Base-by-base conservation (phyloP, 2,329 filamentous ascomycete species). In the Calonectria hawksworthii region DNA sequence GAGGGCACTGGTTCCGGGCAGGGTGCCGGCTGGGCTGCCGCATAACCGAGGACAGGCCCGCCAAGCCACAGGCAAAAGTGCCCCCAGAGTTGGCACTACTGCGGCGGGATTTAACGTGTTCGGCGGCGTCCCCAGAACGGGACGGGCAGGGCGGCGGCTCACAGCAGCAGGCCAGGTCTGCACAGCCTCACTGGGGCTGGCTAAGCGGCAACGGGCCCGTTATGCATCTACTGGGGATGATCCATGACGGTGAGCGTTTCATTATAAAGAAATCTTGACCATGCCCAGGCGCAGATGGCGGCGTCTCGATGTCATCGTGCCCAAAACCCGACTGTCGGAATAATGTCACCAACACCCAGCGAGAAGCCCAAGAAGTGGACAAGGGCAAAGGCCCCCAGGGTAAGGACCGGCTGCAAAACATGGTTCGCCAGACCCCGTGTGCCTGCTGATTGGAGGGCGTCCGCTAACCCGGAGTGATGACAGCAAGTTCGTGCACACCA, bases 401-500 rank as follows among this genome's bases (percentile, higher is more conserved):
- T 74, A 36, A 71, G 72, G 51, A 74, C 72, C 28, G 72, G 72
- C 26, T 74, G 72, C 47, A 70, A 71, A 56, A 74, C 72, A 44
- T 74, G 72, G 72, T 74, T 68, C 36, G 72, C 54, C 52, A 32
- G 10, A 26, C 38, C 50, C 51, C 26, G 28, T 44, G 38, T 50
- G n/a, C 50, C n/a, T 23, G 14, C 36, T 52, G 56, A 64, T 54
- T 14, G 32, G 63, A 52, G 21, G 52, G 26, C 28, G 41, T 65
- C 47, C n/a, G 34, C 68, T 71, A 64, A 74, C 68, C 10, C 26
- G 47, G 16, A 23, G 21, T 63, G 34, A 30, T 41, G 13, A 23
- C 11, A 74, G 72, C 72, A 74, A 74, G 72, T 74, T 66, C 47
- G 72, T 74, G 52, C 30, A 36, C 36, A 44, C 54, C 72, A 47